These are phyloP conservation scores for Fomitopsis pinicola DNA, from an alignment of 1,284 basidiomycete species.

Conservation along the genomic window DNA sequence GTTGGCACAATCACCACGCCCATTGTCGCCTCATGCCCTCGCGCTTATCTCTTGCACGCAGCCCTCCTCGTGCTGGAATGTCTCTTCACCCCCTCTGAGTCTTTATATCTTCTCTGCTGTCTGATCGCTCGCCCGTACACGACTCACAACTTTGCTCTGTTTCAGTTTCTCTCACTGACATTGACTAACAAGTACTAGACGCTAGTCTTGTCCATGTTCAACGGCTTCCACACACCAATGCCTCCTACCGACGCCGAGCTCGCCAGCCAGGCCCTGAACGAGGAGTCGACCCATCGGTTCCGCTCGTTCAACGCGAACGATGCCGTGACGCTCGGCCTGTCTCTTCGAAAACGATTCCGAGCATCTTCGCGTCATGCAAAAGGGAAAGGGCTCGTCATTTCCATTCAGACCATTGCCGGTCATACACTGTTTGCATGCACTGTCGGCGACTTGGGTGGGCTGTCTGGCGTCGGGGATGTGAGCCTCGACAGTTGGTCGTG, in stretches of 20 bases:
- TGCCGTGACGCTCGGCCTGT: conserved; percentile 75
- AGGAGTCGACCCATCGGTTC: conserved; percentile 68
- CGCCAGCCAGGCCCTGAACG: conserved; percentile 62
- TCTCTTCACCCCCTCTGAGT: neutral
- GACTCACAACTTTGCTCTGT: neutral
- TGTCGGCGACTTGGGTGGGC: conserved; percentile 68
- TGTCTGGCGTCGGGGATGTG: conserved; percentile 65
- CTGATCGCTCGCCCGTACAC: neutral
- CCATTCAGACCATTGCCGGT: conserved; percentile 72
- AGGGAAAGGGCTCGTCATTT: conserved; percentile 75
- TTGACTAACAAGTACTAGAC: neutral
- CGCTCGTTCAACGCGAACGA: conserved; percentile 69
- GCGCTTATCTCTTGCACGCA: neutral
- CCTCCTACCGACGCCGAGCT: conserved; percentile 66
- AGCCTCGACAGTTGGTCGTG: conserved; percentile 75
- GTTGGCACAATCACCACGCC: conserved; percentile 1
- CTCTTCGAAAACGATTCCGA: conserved; percentile 74
- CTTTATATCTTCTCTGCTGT: neutral
- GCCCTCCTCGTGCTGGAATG: neutral
- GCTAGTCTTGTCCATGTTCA: conserved; percentile 35
- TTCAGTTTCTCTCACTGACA: neutral
- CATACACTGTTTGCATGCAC: conserved; percentile 78
- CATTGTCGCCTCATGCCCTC: conserved; percentile 6
- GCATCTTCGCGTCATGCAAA: conserved; percentile 65
- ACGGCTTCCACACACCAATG: conserved; percentile 51